Conservation (phyloP, 371 early-diverging fungal genomes). For the Saksenaea vasiformis region DNA sequence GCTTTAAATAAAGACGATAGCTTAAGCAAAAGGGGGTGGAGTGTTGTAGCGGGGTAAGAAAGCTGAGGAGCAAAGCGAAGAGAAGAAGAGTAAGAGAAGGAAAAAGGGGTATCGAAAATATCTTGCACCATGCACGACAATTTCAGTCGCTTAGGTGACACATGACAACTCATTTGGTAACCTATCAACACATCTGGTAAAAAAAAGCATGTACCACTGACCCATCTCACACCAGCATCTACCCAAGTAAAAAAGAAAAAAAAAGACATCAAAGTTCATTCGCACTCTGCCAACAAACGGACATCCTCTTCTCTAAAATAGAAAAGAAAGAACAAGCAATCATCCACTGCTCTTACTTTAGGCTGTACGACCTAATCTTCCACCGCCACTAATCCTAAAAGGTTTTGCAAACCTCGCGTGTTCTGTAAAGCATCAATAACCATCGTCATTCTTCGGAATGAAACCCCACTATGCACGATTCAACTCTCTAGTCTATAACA, state of each 20-base stretch:
- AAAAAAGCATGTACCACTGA: constrained; percentile 1
- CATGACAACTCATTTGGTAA: constrained; percentile 6
- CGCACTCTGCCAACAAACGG: too few relatives aligned
- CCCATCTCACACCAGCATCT: neutral
- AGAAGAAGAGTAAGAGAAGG: neutral
- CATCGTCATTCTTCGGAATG: too few relatives aligned
- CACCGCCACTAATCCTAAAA: too few relatives aligned
- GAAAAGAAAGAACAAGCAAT: too few relatives aligned
- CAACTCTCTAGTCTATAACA: too few relatives aligned
- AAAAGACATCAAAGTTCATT: too few relatives aligned
- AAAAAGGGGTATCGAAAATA: constrained; percentile 8
- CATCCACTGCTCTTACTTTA: too few relatives aligned
- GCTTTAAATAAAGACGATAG: constrained; percentile 3
- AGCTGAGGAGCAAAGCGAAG: constrained; percentile 12
- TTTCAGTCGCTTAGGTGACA: constrained; percentile 3
- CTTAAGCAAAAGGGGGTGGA: constrained; percentile 5
- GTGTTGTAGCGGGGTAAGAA: constrained; percentile 9
- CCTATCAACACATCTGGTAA: neutral
- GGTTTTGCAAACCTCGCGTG: neutral
- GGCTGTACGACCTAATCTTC: too few relatives aligned
- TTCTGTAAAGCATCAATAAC: neutral
- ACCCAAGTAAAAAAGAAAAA: too few relatives aligned
- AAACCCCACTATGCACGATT: too few relatives aligned
- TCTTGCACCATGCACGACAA: constrained; percentile 8
- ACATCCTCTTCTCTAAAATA: too few relatives aligned